Conservation (phyloP, 176 grass and related monocot species). For the Miscanthus lutarioriparius region DNA sequence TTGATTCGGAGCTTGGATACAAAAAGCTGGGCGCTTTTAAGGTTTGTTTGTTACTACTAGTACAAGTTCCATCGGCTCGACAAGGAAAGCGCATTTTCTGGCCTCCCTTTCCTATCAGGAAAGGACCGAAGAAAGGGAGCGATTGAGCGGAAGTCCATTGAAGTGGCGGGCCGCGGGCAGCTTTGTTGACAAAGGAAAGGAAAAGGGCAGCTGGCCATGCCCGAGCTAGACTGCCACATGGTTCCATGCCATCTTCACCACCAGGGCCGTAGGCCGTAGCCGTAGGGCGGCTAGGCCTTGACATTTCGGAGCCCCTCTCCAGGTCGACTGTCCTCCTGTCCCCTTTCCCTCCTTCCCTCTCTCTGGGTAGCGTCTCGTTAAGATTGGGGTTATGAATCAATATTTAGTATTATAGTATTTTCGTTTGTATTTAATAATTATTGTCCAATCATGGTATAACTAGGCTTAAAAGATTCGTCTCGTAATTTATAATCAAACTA, state of each 20-base stretch:
- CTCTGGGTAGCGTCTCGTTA: background rate
- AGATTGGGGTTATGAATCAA: no score
- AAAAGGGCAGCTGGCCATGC: background rate
- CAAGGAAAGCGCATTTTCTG: background rate
- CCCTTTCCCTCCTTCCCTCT: background rate
- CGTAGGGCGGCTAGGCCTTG: constrained; percentile 29
- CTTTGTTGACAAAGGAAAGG: constrained; percentile 30
- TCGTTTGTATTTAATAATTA: no score
- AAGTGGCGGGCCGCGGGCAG: background rate
- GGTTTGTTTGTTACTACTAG: background rate
- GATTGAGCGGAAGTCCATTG: background rate
- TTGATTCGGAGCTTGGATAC: no score
- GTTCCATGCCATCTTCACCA: constrained; percentile 26
- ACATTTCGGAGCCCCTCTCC: constrained; percentile 20
- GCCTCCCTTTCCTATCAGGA: background rate
- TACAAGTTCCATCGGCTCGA: background rate
- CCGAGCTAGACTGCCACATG: constrained; percentile 15
- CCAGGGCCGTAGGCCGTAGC: background rate
- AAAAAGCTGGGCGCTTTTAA: background rate
- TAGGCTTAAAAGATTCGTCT: no score
- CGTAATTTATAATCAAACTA: no score
- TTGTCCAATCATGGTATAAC: no score
- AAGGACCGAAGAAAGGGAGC: background rate
- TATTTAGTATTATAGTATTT: no score
- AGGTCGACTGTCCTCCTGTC: background rate